Evolutionary conservation across 495 filamentous ascomycete genomes (phyloP).

Genomic region (Trypethelium eluteriae): DNA sequence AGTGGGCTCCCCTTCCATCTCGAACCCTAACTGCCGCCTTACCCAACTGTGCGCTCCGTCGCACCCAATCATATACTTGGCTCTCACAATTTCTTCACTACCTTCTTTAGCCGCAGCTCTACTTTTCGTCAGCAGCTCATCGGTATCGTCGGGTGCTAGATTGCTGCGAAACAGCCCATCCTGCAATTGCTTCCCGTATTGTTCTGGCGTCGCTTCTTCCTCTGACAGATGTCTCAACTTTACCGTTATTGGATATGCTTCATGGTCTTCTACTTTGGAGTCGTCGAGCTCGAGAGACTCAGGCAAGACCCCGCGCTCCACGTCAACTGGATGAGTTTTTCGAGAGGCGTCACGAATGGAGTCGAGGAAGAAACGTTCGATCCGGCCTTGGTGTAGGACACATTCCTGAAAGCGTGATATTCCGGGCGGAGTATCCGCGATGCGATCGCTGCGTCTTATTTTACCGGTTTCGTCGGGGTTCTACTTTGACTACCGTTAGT

Average conservation of each 20-base stretch:
- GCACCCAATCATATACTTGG: slow-evolving; percentile 61
- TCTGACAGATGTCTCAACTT: slow-evolving; percentile 26
- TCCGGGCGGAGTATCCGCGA: slow-evolving; percentile 45
- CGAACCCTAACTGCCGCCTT: slow-evolving; percentile 49
- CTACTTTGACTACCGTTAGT: slow-evolving; percentile 16
- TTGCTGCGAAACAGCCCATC: slow-evolving; percentile 47
- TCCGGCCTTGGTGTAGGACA: slow-evolving; percentile 36
- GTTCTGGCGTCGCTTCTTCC: slow-evolving; percentile 32
- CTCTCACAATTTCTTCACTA: slow-evolving; percentile 40
- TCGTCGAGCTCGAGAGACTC: slow-evolving; percentile 35
- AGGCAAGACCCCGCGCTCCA: slow-evolving; percentile 31
- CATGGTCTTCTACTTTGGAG: slow-evolving; percentile 35
- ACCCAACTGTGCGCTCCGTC: slow-evolving; percentile 61
- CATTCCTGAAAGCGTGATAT: slow-evolving; percentile 40
- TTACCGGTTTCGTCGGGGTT: slow-evolving; percentile 42
- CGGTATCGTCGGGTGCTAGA: slow-evolving; percentile 47
- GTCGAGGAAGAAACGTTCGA: slow-evolving; percentile 36
- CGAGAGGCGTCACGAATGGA: slow-evolving; percentile 28
- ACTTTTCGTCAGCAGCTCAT: slow-evolving; percentile 43
- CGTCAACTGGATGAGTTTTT: slow-evolving; percentile 15
- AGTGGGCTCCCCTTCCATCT: slow-evolving; percentile 54
- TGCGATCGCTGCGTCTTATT: slow-evolving; percentile 46
- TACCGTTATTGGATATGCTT: slow-evolving; percentile 46
- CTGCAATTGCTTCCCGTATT: slow-evolving; percentile 22
- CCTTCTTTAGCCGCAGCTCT: slow-evolving; percentile 27